phyloP scores from a whole-genome alignment of 352 stramenopile species.

The Sclerospora graminicola region DNA sequence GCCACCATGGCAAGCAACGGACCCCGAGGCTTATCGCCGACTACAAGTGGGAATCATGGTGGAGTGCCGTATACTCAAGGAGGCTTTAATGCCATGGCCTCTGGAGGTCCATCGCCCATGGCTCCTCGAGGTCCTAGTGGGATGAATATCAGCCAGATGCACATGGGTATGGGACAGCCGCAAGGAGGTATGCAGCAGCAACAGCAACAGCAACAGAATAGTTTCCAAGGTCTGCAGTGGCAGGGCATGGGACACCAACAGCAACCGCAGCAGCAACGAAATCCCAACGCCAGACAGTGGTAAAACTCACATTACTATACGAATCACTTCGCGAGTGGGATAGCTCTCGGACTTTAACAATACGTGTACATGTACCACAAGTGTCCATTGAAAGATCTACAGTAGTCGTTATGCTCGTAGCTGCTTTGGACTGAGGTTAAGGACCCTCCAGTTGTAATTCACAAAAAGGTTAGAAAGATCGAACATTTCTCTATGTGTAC shows the following conservation, averaged over 20 bases:
- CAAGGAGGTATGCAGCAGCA: constrained; percentile 31
- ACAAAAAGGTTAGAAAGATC: neutral
- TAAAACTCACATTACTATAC: constrained; percentile 4
- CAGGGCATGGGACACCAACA: constrained; percentile 65
- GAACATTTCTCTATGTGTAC: constrained; percentile 1
- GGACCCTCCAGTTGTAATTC: too few relatives aligned
- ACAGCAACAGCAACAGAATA: constrained; percentile 35
- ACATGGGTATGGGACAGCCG: constrained; percentile 52
- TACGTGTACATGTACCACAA: too few relatives aligned
- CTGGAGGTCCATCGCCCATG: constrained; percentile 29
- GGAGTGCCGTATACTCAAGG: constrained; percentile 18
- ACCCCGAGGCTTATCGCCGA: constrained; percentile 21
- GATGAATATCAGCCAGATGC: constrained; percentile 83
- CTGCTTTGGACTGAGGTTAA: too few relatives aligned
- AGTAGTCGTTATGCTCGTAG: too few relatives aligned
- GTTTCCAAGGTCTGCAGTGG: constrained; percentile 79
- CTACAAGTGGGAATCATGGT: constrained; percentile 14
- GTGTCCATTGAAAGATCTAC: too few relatives aligned
- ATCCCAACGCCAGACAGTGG: constrained; percentile 47
- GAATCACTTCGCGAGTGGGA: too few relatives aligned
- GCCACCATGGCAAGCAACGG: constrained; percentile 20
- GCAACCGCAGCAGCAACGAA: constrained; percentile 43
- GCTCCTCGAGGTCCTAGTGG: constrained; percentile 34
- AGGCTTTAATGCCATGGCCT: constrained; percentile 33
- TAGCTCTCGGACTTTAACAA: too few relatives aligned